Evolutionary conservation across 768 basidiomycete species (phyloP), one percentile per base, ranked within the genome.

Genomic region (Xerocomus brunneocitrinus): DNA sequence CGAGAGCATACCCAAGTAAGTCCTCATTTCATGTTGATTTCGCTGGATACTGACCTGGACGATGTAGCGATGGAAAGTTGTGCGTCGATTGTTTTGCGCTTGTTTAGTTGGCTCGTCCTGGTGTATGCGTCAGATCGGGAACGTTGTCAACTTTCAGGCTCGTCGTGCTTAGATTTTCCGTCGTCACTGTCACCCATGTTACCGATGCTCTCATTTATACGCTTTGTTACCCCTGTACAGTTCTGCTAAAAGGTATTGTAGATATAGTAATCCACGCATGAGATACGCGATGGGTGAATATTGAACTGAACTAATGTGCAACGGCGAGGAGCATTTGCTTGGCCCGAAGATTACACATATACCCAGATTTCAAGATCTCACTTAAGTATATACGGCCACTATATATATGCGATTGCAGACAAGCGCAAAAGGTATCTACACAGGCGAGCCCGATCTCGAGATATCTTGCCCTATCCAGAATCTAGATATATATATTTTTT

Each of bases 1-100:
- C 34, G 73, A 74, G 58, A 73, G 66, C 47, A 59, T 66, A 3
- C 53, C 56, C 47, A 70, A 71, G 73, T 74, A 50, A 59, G 73
- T 62, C 9, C 13, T 27, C 24, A 5, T 47, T 44, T 27, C 4
- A 4, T 5, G 14, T 35, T 27, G 7, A 8, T 12, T 50, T 46
- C 42, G 2, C n/a, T 19, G n/a, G n/a, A n/a, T 38, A 22, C 58
- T 67, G 50, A 63, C 47, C 43, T 27, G 42, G 24, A 13, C 5
- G 41, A 16, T 42, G 30, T 38, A 68, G 67, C 32, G 66, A 70
- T 40, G 67, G 68, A 30, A 68, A 70, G 44, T 13, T 70, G 50
- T 68, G 67, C 41, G 38, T 68, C 36, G 67, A 68, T 45, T 68
- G 67, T 45, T 68, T 70, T 43, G 62, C 62, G n/a, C 44, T 64